Evolutionary conservation across 139 green algal species (phyloP).

Genomic region (Micromonas pusilla): DNA sequence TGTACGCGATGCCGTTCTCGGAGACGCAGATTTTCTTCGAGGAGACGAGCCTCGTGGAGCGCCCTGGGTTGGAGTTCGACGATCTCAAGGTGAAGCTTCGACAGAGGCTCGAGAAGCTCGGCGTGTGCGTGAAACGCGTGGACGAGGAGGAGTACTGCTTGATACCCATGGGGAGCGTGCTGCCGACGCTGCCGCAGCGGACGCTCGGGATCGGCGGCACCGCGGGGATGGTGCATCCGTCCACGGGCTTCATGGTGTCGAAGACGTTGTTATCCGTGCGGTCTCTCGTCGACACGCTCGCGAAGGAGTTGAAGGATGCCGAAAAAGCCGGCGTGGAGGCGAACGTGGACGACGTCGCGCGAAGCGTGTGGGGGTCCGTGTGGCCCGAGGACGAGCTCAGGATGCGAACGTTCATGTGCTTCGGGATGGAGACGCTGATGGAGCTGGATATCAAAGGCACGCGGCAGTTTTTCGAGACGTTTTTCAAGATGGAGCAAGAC

Average conservation of each 20-base stretch:
- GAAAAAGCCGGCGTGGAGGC: not conserved
- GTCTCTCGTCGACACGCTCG: conserved; percentile 56
- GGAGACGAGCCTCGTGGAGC: conserved; percentile 89
- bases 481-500: conserved; percentile 82
- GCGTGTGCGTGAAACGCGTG: conserved; percentile 60
- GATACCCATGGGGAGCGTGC: conserved; percentile 96
- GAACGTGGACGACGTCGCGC: conserved; percentile 15
- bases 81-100: conserved; percentile 86
- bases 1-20: conserved; percentile 97
- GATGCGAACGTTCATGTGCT: conserved; percentile 40
- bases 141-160: conserved; percentile 97
- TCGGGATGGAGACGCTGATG: conserved; percentile 47
- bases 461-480: conserved; percentile 89
- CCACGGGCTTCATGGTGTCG: conserved; percentile 88
- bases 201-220: conserved; percentile 92
- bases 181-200: conserved; percentile 86
- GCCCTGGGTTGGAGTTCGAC: conserved; percentile 76
- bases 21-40: conserved; percentile 71
- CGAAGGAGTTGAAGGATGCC: conserved; percentile 21
- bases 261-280: conserved; percentile 75
- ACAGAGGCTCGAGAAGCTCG: conserved; percentile 64
- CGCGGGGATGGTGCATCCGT: conserved; percentile 89
- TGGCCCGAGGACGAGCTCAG: conserved; percentile 38
- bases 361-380: conserved; percentile 34
- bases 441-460: conserved; percentile 55